A percentile compares a stretch with the other conserved stretches of the same genome.
These are phyloP conservation scores for Colletotrichum navitas DNA, from an alignment of 2,329 filamentous ascomycete genomes.

Conservation along the genomic window DNA sequence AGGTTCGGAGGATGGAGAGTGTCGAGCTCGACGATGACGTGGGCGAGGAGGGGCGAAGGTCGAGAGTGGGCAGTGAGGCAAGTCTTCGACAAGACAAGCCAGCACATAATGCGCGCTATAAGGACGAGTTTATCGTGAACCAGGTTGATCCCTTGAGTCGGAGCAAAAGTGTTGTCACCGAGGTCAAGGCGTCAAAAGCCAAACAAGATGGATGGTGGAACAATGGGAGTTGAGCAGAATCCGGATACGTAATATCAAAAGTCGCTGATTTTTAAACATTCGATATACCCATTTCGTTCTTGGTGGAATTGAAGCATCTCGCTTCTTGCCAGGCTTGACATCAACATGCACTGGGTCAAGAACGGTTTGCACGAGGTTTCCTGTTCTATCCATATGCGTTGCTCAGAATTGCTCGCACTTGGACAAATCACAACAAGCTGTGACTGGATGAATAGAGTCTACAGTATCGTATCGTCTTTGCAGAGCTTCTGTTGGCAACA, in stretches of 20 bases:
- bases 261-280: neutral
- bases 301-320: too few relatives aligned
- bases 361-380: too few relatives aligned
- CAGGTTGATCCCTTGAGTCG: conserved; percentile 34
- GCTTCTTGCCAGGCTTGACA: too few relatives aligned
- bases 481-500: too few relatives aligned
- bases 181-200: conserved; percentile 22
- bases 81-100: conserved; percentile 35
- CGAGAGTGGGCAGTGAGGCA: conserved; percentile 37
- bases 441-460: too few relatives aligned
- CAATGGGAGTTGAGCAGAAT: neutral
- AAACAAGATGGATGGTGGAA: conserved; percentile 26
- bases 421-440: too few relatives aligned
- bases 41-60: conserved; percentile 30
- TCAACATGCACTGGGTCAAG: too few relatives aligned
- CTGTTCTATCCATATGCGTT: too few relatives aligned
- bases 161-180: conserved; percentile 23
- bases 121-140: conserved; percentile 20
- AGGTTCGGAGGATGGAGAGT: conserved; percentile 30
- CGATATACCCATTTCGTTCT: neutral
- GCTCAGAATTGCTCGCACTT: too few relatives aligned
- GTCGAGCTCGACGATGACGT: conserved; percentile 35
- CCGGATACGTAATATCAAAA: too few relatives aligned
- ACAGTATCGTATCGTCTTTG: too few relatives aligned
- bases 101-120: neutral